Conservation (phyloP, 768 basidiomycete species). For the Agrocybe chaxingu region DNA sequence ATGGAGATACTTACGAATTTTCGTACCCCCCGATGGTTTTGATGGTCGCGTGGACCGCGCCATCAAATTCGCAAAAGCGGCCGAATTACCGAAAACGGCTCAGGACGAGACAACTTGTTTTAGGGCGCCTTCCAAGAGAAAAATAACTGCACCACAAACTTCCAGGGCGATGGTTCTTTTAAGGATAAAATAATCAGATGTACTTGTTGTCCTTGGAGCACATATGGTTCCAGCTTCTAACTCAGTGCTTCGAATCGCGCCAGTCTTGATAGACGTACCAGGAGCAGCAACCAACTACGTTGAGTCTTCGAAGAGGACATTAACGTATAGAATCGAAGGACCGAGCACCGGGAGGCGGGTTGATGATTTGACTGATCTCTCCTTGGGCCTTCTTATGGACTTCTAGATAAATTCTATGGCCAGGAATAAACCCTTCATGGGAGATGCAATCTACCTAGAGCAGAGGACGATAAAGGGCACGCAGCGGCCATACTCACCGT, state of each 20-base stretch:
- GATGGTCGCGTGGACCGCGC: too few species aligned
- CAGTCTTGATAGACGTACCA: slow-evolving; percentile 8
- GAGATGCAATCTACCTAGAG: slow-evolving; percentile 23
- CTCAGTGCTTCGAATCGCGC: slow-evolving; percentile 15
- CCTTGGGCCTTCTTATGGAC: slow-evolving; percentile 32
- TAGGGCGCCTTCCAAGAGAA: too few species aligned
- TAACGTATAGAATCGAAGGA: slow-evolving; percentile 31
- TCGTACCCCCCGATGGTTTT: too few species aligned
- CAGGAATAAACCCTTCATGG: slow-evolving; percentile 30
- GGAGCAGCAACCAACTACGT: slow-evolving; percentile 12
- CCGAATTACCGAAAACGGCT: too few species aligned
- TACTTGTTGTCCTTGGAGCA: slow-evolving; percentile 26
- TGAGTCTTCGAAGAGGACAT: slow-evolving; percentile 29
- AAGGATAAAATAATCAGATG: slow-evolving; percentile 29
- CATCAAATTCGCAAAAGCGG: too few species aligned
- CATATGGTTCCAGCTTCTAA: slow-evolving; percentile 15
- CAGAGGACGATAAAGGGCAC: not conserved
- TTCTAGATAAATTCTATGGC: slow-evolving; percentile 36
- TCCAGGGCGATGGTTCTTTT: slow-evolving; percentile 31
- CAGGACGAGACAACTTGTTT: too few species aligned
- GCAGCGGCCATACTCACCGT: not conserved
- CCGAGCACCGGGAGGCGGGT: slow-evolving; percentile 30
- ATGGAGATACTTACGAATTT: too few species aligned
- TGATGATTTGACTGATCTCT: slow-evolving; percentile 39
- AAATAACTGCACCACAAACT: not conserved